Conservation (phyloP, 2,329 filamentous ascomycete genomes). For the Periconia macrospinosa region DNA sequence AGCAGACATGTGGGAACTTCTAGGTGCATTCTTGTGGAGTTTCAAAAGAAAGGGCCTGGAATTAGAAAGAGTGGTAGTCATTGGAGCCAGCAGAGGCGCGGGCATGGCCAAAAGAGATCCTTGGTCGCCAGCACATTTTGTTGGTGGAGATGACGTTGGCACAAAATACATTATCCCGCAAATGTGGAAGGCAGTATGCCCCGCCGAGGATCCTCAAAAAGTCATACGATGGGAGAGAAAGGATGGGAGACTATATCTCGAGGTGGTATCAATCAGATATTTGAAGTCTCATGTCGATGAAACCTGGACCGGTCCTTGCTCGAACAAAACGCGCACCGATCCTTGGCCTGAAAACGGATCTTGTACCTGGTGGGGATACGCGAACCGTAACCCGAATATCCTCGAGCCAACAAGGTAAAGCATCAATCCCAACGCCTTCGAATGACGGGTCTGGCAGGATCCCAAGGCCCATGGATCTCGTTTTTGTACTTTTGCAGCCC, state of each 20-base stretch:
- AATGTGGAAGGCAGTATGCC: constrained; percentile 34
- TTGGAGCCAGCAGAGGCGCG: constrained; percentile 34
- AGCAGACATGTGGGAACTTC: background rate
- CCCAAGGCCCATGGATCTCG: constrained; percentile 97
- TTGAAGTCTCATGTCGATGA: constrained; percentile 19
- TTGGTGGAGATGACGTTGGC: constrained; percentile 41
- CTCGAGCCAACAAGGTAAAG: constrained; percentile 16
- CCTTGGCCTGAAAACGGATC: constrained; percentile 36
- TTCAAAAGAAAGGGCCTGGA: constrained; percentile 29
- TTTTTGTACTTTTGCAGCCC: constrained; percentile 98
- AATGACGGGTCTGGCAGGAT: constrained; percentile 87
- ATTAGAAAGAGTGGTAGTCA: constrained; percentile 36
- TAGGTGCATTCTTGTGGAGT: constrained; percentile 34
- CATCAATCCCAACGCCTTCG: constrained; percentile 62
- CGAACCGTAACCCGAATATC: constrained; percentile 23
- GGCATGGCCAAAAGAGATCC: constrained; percentile 34
- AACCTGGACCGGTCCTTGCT: constrained; percentile 16
- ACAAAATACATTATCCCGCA: constrained; percentile 33
- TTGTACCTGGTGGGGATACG: constrained; percentile 30
- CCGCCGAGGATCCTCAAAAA: constrained; percentile 19
- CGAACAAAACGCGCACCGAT: constrained; percentile 15
- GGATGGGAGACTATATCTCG: constrained; percentile 30
- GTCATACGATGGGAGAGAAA: constrained; percentile 34
- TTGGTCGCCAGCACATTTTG: constrained; percentile 42
- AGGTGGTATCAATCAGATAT: constrained; percentile 28